Percentiles rank a stretch among this genome's conserved stretches.
These are phyloP conservation scores for Lolium rigidum DNA, from an alignment of 176 grass and related monocot genomes.

Conservation along the genomic window DNA sequence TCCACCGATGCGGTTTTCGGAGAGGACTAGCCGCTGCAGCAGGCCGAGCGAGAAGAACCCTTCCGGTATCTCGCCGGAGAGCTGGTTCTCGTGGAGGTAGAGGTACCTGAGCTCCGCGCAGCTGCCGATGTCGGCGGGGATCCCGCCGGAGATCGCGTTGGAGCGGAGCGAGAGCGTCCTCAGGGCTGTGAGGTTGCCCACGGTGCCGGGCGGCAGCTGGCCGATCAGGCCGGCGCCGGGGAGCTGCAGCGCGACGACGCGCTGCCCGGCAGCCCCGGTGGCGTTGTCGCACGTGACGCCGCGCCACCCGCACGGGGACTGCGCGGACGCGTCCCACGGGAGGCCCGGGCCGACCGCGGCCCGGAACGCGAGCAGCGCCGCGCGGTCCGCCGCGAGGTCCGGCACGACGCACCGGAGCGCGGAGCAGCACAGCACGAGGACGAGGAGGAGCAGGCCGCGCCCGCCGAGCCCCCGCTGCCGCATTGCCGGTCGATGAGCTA, in stretches of 20 bases:
- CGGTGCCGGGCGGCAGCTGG: constrained; percentile 27
- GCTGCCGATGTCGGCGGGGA: constrained; percentile 63
- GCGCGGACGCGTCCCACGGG: constrained; percentile 43
- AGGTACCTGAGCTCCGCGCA: constrained; percentile 52
- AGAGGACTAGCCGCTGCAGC: constrained; percentile 67
- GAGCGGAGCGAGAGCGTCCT: constrained; percentile 57
- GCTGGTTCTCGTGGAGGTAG: constrained; percentile 52
- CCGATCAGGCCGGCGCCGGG: constrained; percentile 48
- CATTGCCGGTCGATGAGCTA: not conserved
- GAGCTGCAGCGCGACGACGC: constrained; percentile 60
- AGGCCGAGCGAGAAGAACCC: constrained; percentile 53
- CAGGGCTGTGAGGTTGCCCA: constrained; percentile 82
- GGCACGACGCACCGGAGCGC: constrained; percentile 3
- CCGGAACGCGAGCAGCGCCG: constrained; percentile 70
- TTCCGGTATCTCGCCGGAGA: constrained; percentile 55
- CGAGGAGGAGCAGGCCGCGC: not conserved
- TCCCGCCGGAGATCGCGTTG: constrained; percentile 66
- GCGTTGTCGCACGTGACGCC: constrained; percentile 60
- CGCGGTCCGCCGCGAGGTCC: constrained; percentile 59
- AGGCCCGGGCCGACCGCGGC: constrained; percentile 44
- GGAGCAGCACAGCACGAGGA: not conserved
- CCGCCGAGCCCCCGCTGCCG: not conserved
- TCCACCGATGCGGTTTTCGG: constrained; percentile 17
- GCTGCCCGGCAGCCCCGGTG: not conserved
- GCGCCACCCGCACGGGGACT: constrained; percentile 67